Evolutionary conservation across 2,329 filamentous ascomycete genomes (phyloP).

Genomic region (Aspergillus persii): DNA sequence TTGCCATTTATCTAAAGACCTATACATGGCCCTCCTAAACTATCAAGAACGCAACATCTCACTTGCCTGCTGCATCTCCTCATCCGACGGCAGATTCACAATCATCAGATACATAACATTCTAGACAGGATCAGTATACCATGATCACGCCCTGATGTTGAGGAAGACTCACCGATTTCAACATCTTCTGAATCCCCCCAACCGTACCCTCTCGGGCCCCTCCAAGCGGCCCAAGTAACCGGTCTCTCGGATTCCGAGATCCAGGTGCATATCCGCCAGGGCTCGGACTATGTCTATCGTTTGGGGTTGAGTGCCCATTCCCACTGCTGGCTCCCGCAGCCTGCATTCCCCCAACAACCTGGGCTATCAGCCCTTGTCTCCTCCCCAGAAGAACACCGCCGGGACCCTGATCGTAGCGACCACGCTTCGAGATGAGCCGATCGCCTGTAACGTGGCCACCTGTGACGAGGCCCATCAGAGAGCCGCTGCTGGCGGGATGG

Average conservation of each 20-base stretch:
- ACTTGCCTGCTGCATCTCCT: conserved; percentile 36
- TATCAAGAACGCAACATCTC: neutral
- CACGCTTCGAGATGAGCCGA: conserved; percentile 4
- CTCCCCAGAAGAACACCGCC: neutral
- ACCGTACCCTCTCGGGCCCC: neutral
- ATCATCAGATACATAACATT: conserved; percentile 53
- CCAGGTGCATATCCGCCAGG: neutral
- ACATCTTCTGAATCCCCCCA: neutral
- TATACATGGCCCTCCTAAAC: too few relatives aligned
- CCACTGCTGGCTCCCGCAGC: neutral
- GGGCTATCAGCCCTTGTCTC: neutral
- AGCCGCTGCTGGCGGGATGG: conserved; percentile 51
- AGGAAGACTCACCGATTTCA: neutral
- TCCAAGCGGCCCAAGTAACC: neutral
- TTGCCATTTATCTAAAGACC: too few relatives aligned
- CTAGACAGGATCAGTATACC: conserved; percentile 22
- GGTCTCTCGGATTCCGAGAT: neutral
- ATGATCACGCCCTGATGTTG: neutral
- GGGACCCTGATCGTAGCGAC: conserved; percentile 9
- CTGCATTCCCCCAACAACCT: neutral
- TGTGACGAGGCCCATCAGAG: conserved; percentile 46
- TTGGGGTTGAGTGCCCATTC: too few relatives aligned
- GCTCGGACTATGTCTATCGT: neutral
- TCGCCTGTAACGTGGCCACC: conserved; percentile 42
- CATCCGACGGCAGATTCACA: conserved; percentile 49